Evolutionary conservation across 371 early-diverging fungal species (phyloP).

Genomic region (Mortierella sp.): DNA sequence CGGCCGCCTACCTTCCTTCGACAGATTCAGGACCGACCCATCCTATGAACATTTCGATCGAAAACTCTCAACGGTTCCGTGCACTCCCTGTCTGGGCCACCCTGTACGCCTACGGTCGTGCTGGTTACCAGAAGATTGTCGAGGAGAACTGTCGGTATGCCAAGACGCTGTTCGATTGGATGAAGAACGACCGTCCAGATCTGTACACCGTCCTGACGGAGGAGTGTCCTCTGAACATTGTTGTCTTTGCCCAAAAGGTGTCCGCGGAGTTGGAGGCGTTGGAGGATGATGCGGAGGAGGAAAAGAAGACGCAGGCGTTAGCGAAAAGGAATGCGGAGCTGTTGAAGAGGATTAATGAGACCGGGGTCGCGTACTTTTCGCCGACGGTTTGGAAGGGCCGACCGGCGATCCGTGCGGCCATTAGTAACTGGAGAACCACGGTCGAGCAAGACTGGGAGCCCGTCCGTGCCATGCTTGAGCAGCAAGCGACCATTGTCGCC

Average conservation of each 20-base stretch:
- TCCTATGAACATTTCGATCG: slow-evolving; percentile 60
- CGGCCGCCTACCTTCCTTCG: slow-evolving; percentile 43
- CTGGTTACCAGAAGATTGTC: slow-evolving; percentile 58
- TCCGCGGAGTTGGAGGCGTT: not conserved
- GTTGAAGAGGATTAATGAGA: slow-evolving; percentile 53
- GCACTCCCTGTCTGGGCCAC: slow-evolving; percentile 62
- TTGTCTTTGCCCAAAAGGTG: slow-evolving; percentile 54
- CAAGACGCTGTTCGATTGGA: slow-evolving; percentile 58
- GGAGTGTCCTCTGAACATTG: slow-evolving; percentile 57
- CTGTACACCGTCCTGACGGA: slow-evolving; percentile 34
- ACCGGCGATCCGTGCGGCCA: slow-evolving; percentile 60
- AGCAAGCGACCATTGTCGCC: slow-evolving; percentile 5
- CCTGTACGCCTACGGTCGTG: slow-evolving; percentile 57
- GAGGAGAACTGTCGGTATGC: slow-evolving; percentile 61
- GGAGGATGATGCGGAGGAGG: not conserved
- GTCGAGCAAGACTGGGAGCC: slow-evolving; percentile 52
- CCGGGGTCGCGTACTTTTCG: slow-evolving; percentile 58
- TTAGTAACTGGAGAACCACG: slow-evolving; percentile 64
- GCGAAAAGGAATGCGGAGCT: slow-evolving; percentile 31
- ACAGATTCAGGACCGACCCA: slow-evolving; percentile 30
- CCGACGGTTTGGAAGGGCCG: slow-evolving; percentile 59
- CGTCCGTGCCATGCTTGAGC: slow-evolving; percentile 36
- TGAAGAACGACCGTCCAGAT: slow-evolving; percentile 44
- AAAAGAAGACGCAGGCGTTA: slow-evolving; percentile 9
- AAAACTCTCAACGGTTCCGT: slow-evolving; percentile 65